Conservation (phyloP, 2,329 filamentous ascomycete species). For the Aspergillus uvarum region DNA sequence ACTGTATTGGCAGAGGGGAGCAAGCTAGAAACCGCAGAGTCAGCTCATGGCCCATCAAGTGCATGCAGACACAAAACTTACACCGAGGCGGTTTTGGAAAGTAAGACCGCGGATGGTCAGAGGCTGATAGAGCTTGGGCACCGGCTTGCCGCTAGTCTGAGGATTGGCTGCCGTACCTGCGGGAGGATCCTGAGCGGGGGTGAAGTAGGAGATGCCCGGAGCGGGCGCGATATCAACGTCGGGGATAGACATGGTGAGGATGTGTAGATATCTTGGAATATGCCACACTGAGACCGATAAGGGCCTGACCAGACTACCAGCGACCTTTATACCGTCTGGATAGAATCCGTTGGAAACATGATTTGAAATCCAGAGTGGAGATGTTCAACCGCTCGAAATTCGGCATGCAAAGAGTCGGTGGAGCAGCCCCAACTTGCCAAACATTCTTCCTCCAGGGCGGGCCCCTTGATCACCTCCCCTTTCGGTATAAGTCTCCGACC, state of each 20-base stretch:
- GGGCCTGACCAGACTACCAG: neutral
- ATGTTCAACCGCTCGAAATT: neutral
- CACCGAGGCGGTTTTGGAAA: constrained; percentile 52
- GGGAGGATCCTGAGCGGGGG: constrained; percentile 37
- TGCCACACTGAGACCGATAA: neutral
- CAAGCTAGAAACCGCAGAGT: constrained; percentile 41
- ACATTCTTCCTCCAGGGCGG: neutral
- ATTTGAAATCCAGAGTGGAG: neutral
- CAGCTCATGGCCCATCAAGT: neutral
- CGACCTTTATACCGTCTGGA: neutral
- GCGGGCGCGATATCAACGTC: constrained; percentile 41
- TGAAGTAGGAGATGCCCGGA: constrained; percentile 44
- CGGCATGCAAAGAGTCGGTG: neutral
- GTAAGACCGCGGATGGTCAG: constrained; percentile 59
- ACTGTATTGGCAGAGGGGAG: constrained; percentile 67
- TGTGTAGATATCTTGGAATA: neutral
- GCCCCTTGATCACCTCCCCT: neutral
- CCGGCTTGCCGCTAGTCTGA: constrained; percentile 40
- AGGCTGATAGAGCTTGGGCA: constrained; percentile 60
- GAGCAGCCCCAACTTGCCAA: neutral
- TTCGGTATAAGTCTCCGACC: neutral
- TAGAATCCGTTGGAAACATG: neutral
- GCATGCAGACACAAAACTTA: constrained; percentile 2
- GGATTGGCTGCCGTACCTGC: constrained; percentile 42
- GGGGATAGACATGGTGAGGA: constrained; percentile 12